Percentiles rank a stretch among this genome's conserved stretches.
Evolutionary conservation across 2,329 filamentous ascomycete species (phyloP).

Genomic region (Phialocephala sp.): DNA sequence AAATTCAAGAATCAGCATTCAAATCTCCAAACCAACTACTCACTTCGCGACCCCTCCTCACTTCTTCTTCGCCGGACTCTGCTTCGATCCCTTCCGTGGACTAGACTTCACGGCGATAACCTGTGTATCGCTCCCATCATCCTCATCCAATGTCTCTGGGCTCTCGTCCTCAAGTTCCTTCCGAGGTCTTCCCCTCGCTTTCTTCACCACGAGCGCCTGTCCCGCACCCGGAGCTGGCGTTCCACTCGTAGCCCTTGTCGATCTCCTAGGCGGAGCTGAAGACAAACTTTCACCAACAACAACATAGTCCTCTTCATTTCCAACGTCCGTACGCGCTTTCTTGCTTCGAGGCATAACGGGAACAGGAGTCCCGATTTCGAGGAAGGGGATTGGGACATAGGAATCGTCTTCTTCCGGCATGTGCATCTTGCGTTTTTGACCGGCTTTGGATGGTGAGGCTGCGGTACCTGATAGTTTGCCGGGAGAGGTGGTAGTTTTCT

Average conservation of each 20-base stretch:
- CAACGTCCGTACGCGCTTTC: neutral
- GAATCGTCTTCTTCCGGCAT: slow-evolving; percentile 8
- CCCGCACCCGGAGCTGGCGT: slow-evolving; percentile 10
- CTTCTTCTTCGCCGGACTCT: slow-evolving; percentile 12
- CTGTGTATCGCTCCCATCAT: neutral
- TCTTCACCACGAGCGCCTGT: neutral
- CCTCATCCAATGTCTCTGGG: slow-evolving; percentile 12
- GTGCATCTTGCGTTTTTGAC: slow-evolving; percentile 17
- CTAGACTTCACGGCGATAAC: neutral
- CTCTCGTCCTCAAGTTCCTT: slow-evolving; percentile 10
- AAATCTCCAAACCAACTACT: neutral
- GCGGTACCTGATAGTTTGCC: neutral
- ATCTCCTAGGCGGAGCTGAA: neutral
- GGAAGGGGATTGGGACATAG: neutral
- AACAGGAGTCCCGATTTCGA: neutral
- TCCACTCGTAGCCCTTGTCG: slow-evolving; percentile 16
- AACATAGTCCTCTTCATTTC: slow-evolving; percentile 11
- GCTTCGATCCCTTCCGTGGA: neutral
- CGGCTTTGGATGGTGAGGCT: slow-evolving; percentile 5
- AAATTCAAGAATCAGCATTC: neutral
- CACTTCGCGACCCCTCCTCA: neutral
- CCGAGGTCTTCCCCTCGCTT: slow-evolving; percentile 7
- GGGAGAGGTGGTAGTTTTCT: slow-evolving; percentile 8
- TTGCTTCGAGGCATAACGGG: neutral
- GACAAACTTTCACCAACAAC: slow-evolving; percentile 9